These are phyloP conservation scores for Populus ilicifolia DNA, from an alignment of 345 rosid genomes.

Conservation along the genomic window DNA sequence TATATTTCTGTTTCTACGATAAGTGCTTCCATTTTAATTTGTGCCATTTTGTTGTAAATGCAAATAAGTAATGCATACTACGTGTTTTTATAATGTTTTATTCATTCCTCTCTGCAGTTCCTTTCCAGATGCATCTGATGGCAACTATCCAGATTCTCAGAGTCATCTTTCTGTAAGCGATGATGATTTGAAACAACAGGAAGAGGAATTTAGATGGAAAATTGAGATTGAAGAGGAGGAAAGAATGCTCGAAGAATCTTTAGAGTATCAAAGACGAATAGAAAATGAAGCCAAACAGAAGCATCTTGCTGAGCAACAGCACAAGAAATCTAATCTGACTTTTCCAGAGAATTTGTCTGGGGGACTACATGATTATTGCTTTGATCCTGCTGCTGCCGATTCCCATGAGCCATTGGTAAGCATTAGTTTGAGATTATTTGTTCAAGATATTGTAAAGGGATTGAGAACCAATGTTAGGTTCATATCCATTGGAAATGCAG, in stretches of 20 bases:
- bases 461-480: not conserved
- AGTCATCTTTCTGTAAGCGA: conserved; percentile 33
- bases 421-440: conserved; percentile 11
- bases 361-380: conserved; percentile 25
- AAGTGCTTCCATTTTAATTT: conserved; percentile 6
- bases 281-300: conserved; percentile 91
- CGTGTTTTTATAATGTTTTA: conserved; percentile 12
- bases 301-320: conserved; percentile 74
- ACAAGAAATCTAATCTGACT: conserved; percentile 44
- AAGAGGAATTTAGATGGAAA: conserved; percentile 68
- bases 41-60: not conserved
- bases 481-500: not conserved
- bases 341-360: conserved; percentile 34
- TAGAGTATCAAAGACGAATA: conserved; percentile 80
- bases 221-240: conserved; percentile 89
- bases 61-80: not conserved
- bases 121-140: conserved; percentile 46
- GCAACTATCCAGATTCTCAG: conserved; percentile 49
- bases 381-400: conserved; percentile 33
- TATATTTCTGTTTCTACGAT: not conserved
- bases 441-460: conserved; percentile 9
- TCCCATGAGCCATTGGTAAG: conserved; percentile 30
- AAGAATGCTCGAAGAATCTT: conserved; percentile 75
- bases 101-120: conserved; percentile 50
- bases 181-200: conserved; percentile 54